These are phyloP conservation scores for Moesziomyces sp. DNA, from an alignment of 1,284 basidiomycete species.

Conservation along the genomic window DNA sequence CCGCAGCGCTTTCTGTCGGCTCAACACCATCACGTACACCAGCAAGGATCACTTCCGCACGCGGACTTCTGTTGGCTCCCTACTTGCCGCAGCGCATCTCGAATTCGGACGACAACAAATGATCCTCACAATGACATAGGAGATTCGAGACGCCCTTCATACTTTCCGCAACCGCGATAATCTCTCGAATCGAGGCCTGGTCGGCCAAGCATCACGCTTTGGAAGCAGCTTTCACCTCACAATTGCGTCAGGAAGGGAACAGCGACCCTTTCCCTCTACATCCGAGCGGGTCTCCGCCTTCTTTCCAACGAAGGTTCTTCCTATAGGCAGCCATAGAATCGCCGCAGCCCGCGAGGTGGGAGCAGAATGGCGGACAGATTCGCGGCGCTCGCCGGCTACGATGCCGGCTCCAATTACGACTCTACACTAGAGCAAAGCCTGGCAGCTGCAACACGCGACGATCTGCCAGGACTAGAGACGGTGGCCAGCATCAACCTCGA, in stretches of 20 bases:
- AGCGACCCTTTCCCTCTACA: too few relatives aligned
- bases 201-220: too few relatives aligned
- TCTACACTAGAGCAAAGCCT: slow-evolving; percentile 41
- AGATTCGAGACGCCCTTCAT: background rate
- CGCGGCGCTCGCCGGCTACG: slow-evolving; percentile 53
- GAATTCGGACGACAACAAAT: background rate
- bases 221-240: too few relatives aligned
- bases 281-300: too few relatives aligned
- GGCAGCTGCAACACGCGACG: slow-evolving; percentile 31
- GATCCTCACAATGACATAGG: background rate
- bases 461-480: slow-evolving; percentile 45
- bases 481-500: slow-evolving; percentile 47
- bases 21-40: background rate
- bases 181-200: background rate
- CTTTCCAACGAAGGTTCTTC: too few relatives aligned
- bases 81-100: background rate
- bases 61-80: too few relatives aligned
- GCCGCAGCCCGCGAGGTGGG: too few relatives aligned
- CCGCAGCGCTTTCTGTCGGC: background rate
- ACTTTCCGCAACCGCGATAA: too few relatives aligned
- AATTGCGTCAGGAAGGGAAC: too few relatives aligned
- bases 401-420: slow-evolving; percentile 48
- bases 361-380: slow-evolving; percentile 51
- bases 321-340: too few relatives aligned
- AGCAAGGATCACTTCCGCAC: background rate